phyloP scores from a whole-genome alignment of 1,284 basidiomycete genomes.

The Golubevia sp. region DNA sequence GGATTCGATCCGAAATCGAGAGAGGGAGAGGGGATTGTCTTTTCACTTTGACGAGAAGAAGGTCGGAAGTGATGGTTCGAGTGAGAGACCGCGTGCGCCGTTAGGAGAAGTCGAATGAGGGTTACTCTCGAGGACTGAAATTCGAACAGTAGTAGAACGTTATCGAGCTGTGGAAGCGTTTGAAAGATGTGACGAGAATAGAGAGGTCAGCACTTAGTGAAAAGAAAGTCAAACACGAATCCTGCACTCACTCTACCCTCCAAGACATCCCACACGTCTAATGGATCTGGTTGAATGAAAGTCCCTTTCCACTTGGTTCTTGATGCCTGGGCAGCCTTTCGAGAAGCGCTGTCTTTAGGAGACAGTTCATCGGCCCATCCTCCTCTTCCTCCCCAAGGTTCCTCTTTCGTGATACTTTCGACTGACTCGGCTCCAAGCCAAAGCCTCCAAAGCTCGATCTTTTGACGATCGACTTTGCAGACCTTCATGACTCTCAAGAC shows the following conservation, averaged over 20 bases:
- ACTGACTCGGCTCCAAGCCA: constrained; percentile 34
- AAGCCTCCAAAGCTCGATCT: constrained; percentile 45
- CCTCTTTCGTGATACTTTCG: neutral
- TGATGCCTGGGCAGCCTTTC: constrained; percentile 16
- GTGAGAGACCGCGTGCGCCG: constrained; percentile 31
- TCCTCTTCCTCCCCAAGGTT: neutral
- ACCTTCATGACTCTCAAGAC: constrained; percentile 36
- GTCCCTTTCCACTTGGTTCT: constrained; percentile 22
- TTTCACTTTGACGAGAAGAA: too few relatives aligned
- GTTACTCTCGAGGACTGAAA: constrained; percentile 34
- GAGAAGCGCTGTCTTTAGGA: constrained; percentile 12
- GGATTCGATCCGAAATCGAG: too few relatives aligned
- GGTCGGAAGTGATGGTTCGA: constrained; percentile 15
- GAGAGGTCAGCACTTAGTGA: too few relatives aligned
- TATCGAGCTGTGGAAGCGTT: constrained; percentile 21
- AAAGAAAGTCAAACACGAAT: too few relatives aligned
- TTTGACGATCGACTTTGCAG: constrained; percentile 48
- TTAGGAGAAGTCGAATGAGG: constrained; percentile 29
- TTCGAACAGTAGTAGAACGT: constrained; percentile 37
- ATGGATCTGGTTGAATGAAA: constrained; percentile 19
- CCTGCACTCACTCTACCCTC: constrained; percentile 19
- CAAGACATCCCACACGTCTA: constrained; percentile 46
- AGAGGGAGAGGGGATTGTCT: too few relatives aligned
- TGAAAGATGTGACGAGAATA: too few relatives aligned
- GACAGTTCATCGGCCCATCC: too few relatives aligned